Evolutionary conservation across 2,329 filamentous ascomycete species (phyloP), one percentile per base, ranked within the genome.

Genomic region (Chaetomium sp.): DNA sequence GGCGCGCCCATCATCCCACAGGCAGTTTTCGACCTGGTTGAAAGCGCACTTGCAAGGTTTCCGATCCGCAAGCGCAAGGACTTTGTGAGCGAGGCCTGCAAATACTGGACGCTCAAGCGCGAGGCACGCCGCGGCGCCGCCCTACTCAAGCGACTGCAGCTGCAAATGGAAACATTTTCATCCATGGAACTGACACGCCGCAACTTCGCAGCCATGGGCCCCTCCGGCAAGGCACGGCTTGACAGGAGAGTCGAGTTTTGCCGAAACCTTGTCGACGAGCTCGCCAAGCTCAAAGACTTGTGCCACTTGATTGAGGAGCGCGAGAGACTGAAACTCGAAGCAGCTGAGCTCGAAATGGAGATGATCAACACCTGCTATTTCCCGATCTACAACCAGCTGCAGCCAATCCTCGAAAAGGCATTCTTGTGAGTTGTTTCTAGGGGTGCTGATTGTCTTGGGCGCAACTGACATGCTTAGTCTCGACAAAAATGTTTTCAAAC

Each of bases 31-130:
- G 90, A 94, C 69, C 88, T 90, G 31, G 92, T 99, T 25, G 91
- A 97, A 71, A 86, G 87, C 53, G 91, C 93, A 0, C 83, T 99
- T 38, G 86, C 89, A 67, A 88, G 92, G 56, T 98, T 98, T 75
- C 86, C 87, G 42, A 80, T 87, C 64, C 87, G 90, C 33, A 96
- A 95, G 74, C 87, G 93, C 60, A 97, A 96, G 74, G 93, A 97
- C 66, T 99, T 92, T 75, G 89, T 96, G 2, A 90, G 92, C 64
- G 94, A 97, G 76, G 91, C 91, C 1, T 98, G 94, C 79, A 93
- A 92, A 71, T 99, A 98, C 78, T 99, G 95, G 95, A 98, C 95
- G 0, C 78, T 99, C 68, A 99, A 99, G 79, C 87, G 95, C 63
- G 95, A 99, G 76, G 91, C 94, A 67, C 88, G 95, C 38, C 86